Evolutionary conservation across 192 early-diverging fungal genomes (phyloP).

Genomic region (Cetraspora pellucida): DNA sequence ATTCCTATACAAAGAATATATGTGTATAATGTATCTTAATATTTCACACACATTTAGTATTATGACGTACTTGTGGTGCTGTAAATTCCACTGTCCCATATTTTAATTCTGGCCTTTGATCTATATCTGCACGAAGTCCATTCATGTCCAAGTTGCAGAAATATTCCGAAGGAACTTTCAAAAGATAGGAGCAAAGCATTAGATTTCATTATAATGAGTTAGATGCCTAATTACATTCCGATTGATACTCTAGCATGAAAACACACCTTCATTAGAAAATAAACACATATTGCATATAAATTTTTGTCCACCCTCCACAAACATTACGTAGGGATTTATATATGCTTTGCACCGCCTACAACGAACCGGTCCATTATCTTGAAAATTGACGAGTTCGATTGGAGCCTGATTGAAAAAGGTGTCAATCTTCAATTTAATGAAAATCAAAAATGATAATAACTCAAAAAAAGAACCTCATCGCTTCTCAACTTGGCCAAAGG

Average conservation of each 20-base stretch:
- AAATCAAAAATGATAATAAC: not conserved
- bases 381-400: conserved; percentile 81
- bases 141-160: conserved; percentile 95
- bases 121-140: conserved; percentile 81
- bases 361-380: conserved; percentile 82
- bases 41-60: too few species aligned
- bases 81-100: conserved; percentile 91
- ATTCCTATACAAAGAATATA: conserved; percentile 49
- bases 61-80: conserved; percentile 60
- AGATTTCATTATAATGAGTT: not conserved
- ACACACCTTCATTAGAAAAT: conserved; percentile 79
- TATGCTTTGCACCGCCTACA: conserved; percentile 93
- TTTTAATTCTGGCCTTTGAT: conserved; percentile 84
- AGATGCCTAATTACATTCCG: not conserved
- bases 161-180: conserved; percentile 78
- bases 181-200: not conserved
- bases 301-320: conserved; percentile 87
- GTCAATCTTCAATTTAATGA: not conserved
- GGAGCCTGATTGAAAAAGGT: conserved; percentile 47
- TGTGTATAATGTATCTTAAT: too few species aligned
- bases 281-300: conserved; percentile 95
- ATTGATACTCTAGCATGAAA: not conserved
- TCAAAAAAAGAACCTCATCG: conserved; percentile 58
- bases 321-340: conserved; percentile 88
- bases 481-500: conserved; percentile 83